phyloP scores from a whole-genome alignment of 768 basidiomycete genomes.

The Amanita inopinata region DNA sequence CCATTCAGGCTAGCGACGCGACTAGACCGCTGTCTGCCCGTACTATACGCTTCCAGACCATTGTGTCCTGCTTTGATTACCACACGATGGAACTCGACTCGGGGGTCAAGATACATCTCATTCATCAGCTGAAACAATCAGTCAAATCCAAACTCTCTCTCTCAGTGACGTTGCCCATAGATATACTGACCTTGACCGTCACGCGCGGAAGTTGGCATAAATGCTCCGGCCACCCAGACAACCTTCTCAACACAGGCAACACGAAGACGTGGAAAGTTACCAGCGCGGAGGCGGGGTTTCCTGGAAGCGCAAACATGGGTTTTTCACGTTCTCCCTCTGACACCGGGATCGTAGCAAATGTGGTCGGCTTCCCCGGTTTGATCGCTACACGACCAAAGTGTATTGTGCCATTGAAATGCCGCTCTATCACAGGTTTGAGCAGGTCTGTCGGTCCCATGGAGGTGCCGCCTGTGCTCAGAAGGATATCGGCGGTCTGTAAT shows the following conservation, averaged over 20 bases:
- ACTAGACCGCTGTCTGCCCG: slow-evolving; percentile 82
- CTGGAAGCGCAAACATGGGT: slow-evolving; percentile 77
- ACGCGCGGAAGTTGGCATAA: slow-evolving; percentile 52
- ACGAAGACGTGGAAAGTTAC: slow-evolving; percentile 84
- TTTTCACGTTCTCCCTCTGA: slow-evolving; percentile 28
- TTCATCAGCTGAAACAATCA: slow-evolving; percentile 46
- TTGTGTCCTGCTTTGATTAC: slow-evolving; percentile 35
- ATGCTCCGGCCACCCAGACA: slow-evolving; percentile 57
- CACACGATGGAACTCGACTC: slow-evolving; percentile 81
- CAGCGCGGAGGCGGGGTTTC: slow-evolving; percentile 82
- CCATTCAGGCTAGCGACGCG: slow-evolving; percentile 71
- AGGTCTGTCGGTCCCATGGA: slow-evolving; percentile 88
- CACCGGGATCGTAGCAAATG: slow-evolving; percentile 69
- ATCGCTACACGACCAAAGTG: slow-evolving; percentile 83
- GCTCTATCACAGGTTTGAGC: slow-evolving; percentile 82
- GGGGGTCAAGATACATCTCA: slow-evolving; percentile 57
- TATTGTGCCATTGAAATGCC: slow-evolving; percentile 60
- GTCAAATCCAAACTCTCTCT: background rate
- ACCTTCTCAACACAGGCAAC: slow-evolving; percentile 61
- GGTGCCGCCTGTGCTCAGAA: slow-evolving; percentile 83
- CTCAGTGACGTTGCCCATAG: background rate
- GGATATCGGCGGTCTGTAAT: slow-evolving; percentile 54
- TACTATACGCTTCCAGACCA: slow-evolving; percentile 61
- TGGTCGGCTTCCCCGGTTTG: slow-evolving; percentile 84
- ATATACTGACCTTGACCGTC: slow-evolving; percentile 45